These are phyloP conservation scores for Adenanthera pavonina DNA, from an alignment of 306 rosid genomes.

Conservation along the genomic window DNA sequence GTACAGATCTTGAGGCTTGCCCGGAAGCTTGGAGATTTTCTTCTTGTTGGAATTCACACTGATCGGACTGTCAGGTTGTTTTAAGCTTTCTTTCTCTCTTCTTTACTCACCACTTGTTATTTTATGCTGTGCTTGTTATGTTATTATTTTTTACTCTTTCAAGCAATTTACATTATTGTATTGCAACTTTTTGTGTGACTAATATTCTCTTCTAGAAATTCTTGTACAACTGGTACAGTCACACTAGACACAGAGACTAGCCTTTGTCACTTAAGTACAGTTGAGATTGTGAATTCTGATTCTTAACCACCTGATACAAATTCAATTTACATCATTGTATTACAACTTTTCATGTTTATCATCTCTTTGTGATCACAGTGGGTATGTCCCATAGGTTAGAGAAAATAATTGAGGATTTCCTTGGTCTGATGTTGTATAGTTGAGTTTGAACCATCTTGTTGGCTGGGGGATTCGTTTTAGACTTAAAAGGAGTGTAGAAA, in stretches of 20 bases:
- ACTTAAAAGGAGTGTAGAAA: background rate
- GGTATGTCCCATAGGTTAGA: background rate
- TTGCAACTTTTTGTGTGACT: background rate
- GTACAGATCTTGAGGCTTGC: slow-evolving; percentile 88
- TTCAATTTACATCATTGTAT: background rate
- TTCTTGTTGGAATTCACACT: slow-evolving; percentile 95
- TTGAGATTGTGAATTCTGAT: background rate
- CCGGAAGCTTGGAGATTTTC: slow-evolving; percentile 87
- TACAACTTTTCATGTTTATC: background rate
- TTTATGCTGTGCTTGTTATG: background rate
- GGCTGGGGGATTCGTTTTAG: background rate
- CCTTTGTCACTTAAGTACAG: background rate
- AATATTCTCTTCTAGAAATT: background rate
- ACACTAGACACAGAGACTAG: background rate
- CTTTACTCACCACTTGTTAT: slow-evolving; percentile 18
- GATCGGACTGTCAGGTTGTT: slow-evolving; percentile 72
- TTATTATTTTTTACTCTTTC: background rate
- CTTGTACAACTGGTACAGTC: background rate
- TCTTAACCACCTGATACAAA: background rate
- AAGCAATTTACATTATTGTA: background rate
- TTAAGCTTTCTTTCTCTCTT: background rate
- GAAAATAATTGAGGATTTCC: background rate
- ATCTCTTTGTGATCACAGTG: background rate
- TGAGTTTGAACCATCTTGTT: background rate
- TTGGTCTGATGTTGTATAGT: too few relatives aligned